Evolutionary conservation across 106 monocot genomes (phyloP).

Genomic region (Agapanthus africanus): DNA sequence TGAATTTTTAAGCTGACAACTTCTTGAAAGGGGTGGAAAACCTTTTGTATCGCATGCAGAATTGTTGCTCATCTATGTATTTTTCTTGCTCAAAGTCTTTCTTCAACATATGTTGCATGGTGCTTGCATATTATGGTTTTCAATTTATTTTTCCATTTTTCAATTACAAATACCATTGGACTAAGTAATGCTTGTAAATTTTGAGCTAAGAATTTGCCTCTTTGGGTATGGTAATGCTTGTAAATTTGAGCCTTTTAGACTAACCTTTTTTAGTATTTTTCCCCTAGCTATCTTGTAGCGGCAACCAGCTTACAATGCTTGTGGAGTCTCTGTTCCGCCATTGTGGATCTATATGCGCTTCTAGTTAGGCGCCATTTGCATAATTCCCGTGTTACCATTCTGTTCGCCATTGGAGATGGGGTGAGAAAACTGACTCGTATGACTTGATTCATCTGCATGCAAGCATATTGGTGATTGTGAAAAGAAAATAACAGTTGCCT

Average conservation of each 20-base stretch:
- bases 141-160: background rate
- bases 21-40: no score
- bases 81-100: background rate
- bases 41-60: background rate
- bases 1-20: no score
- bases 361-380: slow-evolving; percentile 71
- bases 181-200: background rate
- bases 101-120: background rate
- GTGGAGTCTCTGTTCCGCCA: slow-evolving; percentile 78
- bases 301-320: slow-evolving; percentile 61
- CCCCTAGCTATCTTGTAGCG: slow-evolving; percentile 78
- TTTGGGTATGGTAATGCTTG: no score
- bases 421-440: slow-evolving; percentile 30
- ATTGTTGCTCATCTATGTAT: background rate
- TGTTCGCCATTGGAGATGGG: slow-evolving; percentile 94
- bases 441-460: no score
- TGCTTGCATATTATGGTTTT: background rate
- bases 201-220: background rate
- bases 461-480: no score
- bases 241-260: background rate
- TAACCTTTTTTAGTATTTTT: slow-evolving; percentile 2
- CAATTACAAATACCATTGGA: background rate
- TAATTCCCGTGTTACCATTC: slow-evolving; percentile 48
- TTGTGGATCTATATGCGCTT: slow-evolving; percentile 86
- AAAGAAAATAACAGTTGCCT: no score